phyloP scores from a whole-genome alignment of 495 filamentous ascomycete genomes.

The Aspergillus carlsbadensis region DNA sequence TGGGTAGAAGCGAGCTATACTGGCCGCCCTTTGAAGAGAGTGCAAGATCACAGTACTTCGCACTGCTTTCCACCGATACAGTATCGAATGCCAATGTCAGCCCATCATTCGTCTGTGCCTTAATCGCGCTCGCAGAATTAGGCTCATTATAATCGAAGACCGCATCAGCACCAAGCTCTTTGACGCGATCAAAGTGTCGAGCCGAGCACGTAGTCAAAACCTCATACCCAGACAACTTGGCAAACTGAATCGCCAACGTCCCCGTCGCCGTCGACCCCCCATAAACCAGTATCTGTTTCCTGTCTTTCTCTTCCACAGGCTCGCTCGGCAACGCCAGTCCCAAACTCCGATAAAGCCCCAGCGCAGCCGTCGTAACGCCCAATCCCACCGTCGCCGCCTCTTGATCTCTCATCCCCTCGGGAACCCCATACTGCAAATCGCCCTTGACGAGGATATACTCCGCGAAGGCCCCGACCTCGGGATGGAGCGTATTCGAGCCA shows the following conservation, averaged over 20 bases:
- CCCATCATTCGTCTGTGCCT: slow-evolving; percentile 26
- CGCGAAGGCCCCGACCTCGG: slow-evolving; percentile 4
- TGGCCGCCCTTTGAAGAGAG: slow-evolving; percentile 26
- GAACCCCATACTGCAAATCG: neutral
- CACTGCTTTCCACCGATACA: slow-evolving; percentile 21
- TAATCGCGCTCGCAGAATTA: slow-evolving; percentile 21
- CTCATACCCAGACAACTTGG: slow-evolving; percentile 39
- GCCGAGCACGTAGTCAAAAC: slow-evolving; percentile 38
- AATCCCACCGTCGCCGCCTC: slow-evolving; percentile 8
- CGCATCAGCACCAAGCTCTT: slow-evolving; percentile 29
- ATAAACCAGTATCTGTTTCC: slow-evolving; percentile 45
- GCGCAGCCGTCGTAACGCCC: neutral
- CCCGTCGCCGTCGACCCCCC: slow-evolving; percentile 52
- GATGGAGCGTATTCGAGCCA: neutral
- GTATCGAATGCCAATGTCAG: slow-evolving; percentile 34
- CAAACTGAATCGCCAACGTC: slow-evolving; percentile 54
- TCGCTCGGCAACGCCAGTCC: neutral
- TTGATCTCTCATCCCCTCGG: neutral
- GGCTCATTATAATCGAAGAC: slow-evolving; percentile 36
- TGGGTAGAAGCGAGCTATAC: slow-evolving; percentile 19
- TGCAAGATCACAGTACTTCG: slow-evolving; percentile 28
- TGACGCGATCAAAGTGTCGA: slow-evolving; percentile 33
- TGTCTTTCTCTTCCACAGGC: neutral
- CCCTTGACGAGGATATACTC: slow-evolving; percentile 10
- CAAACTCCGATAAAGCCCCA: slow-evolving; percentile 1